Evolutionary conservation across 306 rosid genomes (phyloP).

Genomic region (Begonia loranthoides): DNA sequence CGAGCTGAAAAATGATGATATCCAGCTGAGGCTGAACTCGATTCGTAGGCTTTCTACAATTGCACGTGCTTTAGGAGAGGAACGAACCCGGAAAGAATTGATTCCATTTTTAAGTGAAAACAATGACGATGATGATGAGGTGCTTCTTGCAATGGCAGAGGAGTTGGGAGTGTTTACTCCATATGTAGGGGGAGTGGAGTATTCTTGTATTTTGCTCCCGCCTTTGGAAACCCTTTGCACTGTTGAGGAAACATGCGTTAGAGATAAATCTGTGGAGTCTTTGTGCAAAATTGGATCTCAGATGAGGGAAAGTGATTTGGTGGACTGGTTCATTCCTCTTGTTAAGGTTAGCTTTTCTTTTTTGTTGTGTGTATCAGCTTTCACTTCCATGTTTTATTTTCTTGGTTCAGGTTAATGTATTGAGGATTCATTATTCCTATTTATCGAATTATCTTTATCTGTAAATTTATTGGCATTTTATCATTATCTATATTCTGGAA

Average conservation of each 20-base stretch:
- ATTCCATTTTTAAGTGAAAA: constrained; percentile 84
- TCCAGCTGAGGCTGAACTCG: constrained; percentile 79
- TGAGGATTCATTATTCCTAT: no score
- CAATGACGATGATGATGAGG: constrained; percentile 90
- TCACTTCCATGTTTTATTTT: not conserved
- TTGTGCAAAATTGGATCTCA: constrained; percentile 89
- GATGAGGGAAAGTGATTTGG: constrained; percentile 86
- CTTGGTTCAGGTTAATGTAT: not conserved
- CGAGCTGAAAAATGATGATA: constrained; percentile 90
- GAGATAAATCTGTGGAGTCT: constrained; percentile 88
- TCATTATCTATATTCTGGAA: no score
- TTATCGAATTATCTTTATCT: no score
- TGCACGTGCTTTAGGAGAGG: constrained; percentile 98
- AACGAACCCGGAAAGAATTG: constrained; percentile 77
- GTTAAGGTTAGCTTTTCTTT: constrained; percentile 52
- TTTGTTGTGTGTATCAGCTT: not conserved
- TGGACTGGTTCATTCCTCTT: constrained; percentile 72
- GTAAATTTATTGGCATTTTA: no score
- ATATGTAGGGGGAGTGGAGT: constrained; percentile 91
- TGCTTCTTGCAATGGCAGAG: constrained; percentile 92
- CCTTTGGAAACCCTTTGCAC: constrained; percentile 82
- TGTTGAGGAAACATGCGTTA: constrained; percentile 91
- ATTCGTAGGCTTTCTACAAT: constrained; percentile 88
- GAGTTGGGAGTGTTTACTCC: constrained; percentile 93
- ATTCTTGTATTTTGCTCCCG: constrained; percentile 74